Base-by-base conservation (phyloP, 2,329 filamentous ascomycete species). In the Pseudogymnoascus sp. region DNA sequence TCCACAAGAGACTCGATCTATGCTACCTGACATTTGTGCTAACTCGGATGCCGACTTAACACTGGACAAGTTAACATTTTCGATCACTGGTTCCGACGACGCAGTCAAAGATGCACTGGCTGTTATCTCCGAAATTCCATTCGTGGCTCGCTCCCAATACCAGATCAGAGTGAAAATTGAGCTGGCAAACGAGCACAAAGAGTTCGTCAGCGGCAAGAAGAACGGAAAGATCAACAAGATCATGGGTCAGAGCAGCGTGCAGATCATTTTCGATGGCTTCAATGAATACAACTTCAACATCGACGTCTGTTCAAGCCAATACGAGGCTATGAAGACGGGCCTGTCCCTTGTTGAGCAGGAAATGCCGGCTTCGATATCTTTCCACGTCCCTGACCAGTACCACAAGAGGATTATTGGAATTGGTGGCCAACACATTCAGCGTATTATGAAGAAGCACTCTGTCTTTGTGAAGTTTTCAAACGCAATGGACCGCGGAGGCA, bases 181-280 rank as follows among this genome's bases (percentile, higher is more conserved):
- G 77, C 86, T 99, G 60, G 94, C 94, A 69, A 97, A 97, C 70
- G 94, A 99, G 76, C 94, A 99, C 78, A 99, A 99, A 74, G 94
- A 99, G 71, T 99, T 99, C 71, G 94, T 99, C 61, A 96, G 92
- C 67, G 94, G 94, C 67, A 99, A 99, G 80, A 99, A 99, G 79
- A 99, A 99, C 69, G 94, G 94, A 74, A 99, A 99, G 77, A 99
- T 99, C 75, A 99, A 99, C 80, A 99, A 99, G 80, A 99, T 99
- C 70, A 99, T 99, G 94, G 94, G 92, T 21, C 92, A 97, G 74
- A 96, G 92, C 80, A 96, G 95, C 68, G 94, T 99, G 10, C 94
- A 99, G 75, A 97, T 99, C 70, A 92, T 99, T 64, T 99, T 99
- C 67, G 94, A 99, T 71, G 92, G 91, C 64, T 99, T 97, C 78